Conservation (phyloP, 108 stramenopile species). For the Pseudonitzschia delicatissima region DNA sequence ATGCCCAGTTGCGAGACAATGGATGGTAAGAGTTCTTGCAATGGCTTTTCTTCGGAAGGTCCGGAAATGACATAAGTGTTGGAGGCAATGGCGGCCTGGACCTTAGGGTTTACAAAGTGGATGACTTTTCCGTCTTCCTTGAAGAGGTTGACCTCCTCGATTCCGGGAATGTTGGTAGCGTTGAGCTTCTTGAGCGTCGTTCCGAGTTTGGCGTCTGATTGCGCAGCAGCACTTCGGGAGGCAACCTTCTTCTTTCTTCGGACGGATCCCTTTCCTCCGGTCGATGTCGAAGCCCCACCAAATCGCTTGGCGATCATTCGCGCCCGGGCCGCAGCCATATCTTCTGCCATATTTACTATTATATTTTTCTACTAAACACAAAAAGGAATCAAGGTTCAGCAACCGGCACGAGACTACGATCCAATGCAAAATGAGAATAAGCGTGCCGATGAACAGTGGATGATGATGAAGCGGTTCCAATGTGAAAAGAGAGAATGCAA, state of each 20-base stretch:
- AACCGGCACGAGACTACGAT: neutral
- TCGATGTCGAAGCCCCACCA: conserved; percentile 74
- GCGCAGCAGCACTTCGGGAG: conserved; percentile 71
- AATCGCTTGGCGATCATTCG: conserved; percentile 93
- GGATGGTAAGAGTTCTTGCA: conserved; percentile 92
- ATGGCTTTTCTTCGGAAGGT: conserved; percentile 85
- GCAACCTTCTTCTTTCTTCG: conserved; percentile 95
- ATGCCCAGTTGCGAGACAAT: conserved; percentile 96
- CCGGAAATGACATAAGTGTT: conserved; percentile 98
- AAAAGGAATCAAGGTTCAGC: neutral
- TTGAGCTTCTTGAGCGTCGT: conserved; percentile 94
- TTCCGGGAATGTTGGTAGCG: conserved; percentile 96
- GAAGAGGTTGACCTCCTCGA: conserved; percentile 99
- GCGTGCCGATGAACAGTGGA: too few species aligned
- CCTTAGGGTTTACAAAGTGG: conserved; percentile 94
- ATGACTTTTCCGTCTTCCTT: conserved; percentile 97
- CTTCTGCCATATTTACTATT: conserved; percentile 52
- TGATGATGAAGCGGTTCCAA: too few species aligned
- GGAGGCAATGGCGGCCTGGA: conserved; percentile 93
- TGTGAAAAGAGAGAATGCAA: too few species aligned
- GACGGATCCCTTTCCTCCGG: conserved; percentile 90
- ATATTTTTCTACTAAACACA: neutral
- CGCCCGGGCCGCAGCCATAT: conserved; percentile 75
- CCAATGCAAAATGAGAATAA: too few species aligned
- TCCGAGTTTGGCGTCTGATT: conserved; percentile 93